These are phyloP conservation scores for Crepidotus variabilis DNA, from an alignment of 768 basidiomycete genomes.

Conservation along the genomic window DNA sequence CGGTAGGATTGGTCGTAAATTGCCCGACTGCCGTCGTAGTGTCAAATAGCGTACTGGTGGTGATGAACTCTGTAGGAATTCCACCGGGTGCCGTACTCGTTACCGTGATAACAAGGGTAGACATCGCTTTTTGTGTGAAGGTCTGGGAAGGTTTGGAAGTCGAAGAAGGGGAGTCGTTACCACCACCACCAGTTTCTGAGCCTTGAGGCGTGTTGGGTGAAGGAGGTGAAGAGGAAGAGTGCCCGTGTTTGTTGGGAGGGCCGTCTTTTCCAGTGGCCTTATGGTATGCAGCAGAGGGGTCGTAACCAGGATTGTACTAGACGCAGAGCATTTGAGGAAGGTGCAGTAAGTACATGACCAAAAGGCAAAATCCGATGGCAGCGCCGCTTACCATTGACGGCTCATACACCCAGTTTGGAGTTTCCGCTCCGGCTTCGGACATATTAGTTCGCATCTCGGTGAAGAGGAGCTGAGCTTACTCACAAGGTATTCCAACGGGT, in stretches of 20 bases:
- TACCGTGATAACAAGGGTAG: no score
- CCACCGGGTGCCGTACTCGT: no score
- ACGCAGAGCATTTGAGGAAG: neutral
- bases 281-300: neutral
- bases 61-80: no score
- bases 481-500: neutral
- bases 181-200: no score
- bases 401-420: neutral
- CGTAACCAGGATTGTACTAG: neutral
- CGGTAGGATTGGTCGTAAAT: no score
- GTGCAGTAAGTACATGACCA: neutral
- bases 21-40: no score
- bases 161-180: no score
- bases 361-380: neutral
- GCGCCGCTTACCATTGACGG: neutral
- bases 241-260: neutral
- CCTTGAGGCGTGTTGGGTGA: neutral
- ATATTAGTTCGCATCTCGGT: neutral
- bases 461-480: neutral
- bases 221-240: neutral
- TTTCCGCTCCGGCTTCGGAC: neutral
- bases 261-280: neutral
- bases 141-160: no score
- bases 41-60: no score
- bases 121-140: no score